Percentiles rank a stretch among this genome's conserved stretches.
These are phyloP conservation scores for Tephrocybe rancida DNA, from an alignment of 768 basidiomycete genomes.

Conservation along the genomic window DNA sequence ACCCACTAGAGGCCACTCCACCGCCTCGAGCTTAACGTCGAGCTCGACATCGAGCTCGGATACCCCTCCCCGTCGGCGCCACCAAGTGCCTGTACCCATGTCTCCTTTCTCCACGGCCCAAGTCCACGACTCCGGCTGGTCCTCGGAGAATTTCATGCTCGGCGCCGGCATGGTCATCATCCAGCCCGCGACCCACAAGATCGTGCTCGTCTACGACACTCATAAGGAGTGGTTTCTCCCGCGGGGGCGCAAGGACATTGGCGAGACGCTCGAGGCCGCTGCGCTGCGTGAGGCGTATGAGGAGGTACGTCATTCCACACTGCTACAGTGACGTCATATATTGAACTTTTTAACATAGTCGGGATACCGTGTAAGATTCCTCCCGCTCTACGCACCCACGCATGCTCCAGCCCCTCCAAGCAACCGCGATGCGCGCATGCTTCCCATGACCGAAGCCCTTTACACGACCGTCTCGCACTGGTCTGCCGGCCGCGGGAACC, in stretches of 20 bases:
- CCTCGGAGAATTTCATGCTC: constrained; percentile 53
- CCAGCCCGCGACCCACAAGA: constrained; percentile 54
- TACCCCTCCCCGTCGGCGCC: not conserved
- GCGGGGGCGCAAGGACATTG: constrained; percentile 65
- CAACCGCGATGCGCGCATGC: not conserved
- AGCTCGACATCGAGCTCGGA: no score
- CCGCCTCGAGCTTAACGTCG: no score
- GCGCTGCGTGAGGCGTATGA: constrained; percentile 69
- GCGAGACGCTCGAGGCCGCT: constrained; percentile 60
- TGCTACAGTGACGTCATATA: not conserved
- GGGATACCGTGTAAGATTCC: constrained; percentile 16
- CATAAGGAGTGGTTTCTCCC: constrained; percentile 59
- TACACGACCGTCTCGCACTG: constrained; percentile 16
- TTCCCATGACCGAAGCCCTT: constrained; percentile 17
- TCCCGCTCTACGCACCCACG: constrained; percentile 16
- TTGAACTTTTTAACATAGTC: constrained; percentile 12
- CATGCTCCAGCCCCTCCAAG: constrained; percentile 19
- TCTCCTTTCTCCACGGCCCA: constrained; percentile 42
- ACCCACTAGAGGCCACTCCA: no score
- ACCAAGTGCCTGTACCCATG: constrained; percentile 20
- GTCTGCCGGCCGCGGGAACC: constrained; percentile 7
- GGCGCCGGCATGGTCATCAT: constrained; percentile 67
- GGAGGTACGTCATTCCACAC: constrained; percentile 43
- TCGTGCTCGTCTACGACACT: constrained; percentile 53
- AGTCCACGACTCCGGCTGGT: constrained; percentile 48